A percentile compares a stretch with the other conserved stretches of the same genome.
Evolutionary conservation across 768 basidiomycete genomes (phyloP).

Genomic region (Suillus ampliporus): DNA sequence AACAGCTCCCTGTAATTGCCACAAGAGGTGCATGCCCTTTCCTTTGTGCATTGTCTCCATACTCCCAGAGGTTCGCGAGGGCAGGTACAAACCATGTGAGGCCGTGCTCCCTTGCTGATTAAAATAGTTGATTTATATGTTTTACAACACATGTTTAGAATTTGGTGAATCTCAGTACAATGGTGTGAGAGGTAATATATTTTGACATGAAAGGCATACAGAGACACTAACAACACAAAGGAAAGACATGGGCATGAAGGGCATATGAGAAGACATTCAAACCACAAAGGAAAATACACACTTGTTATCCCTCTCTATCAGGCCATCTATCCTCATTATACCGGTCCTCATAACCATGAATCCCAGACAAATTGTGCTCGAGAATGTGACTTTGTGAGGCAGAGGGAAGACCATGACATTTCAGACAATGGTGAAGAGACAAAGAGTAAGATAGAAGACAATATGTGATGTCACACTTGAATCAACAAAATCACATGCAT

Average conservation of each 20-base stretch:
- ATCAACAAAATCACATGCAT: not conserved
- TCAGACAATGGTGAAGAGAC: not conserved
- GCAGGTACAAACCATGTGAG: not conserved
- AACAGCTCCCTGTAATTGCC: slow-evolving; percentile 6
- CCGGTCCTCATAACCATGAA: not conserved
- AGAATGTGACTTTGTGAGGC: not conserved
- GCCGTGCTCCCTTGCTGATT: not conserved
- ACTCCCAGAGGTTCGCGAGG: not conserved
- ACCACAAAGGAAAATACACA: not conserved
- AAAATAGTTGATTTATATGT: not conserved
- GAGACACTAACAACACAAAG: not conserved
- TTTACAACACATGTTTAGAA: not conserved
- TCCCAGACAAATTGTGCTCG: not conserved
- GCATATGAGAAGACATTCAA: not conserved
- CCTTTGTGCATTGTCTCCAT: not conserved
- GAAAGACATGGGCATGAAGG: not conserved
- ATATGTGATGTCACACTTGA: not conserved
- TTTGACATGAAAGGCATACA: not conserved
- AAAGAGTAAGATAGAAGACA: slow-evolving; percentile 1
- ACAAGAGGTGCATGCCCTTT: not conserved
- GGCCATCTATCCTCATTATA: not conserved
- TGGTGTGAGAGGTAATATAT: not conserved
- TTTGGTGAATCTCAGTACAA: not conserved
- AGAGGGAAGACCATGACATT: not conserved
- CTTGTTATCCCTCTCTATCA: not conserved